These are phyloP conservation scores for Chrysoporthe deuterocubensis DNA, from an alignment of 2,329 filamentous ascomycete genomes.

Conservation along the genomic window DNA sequence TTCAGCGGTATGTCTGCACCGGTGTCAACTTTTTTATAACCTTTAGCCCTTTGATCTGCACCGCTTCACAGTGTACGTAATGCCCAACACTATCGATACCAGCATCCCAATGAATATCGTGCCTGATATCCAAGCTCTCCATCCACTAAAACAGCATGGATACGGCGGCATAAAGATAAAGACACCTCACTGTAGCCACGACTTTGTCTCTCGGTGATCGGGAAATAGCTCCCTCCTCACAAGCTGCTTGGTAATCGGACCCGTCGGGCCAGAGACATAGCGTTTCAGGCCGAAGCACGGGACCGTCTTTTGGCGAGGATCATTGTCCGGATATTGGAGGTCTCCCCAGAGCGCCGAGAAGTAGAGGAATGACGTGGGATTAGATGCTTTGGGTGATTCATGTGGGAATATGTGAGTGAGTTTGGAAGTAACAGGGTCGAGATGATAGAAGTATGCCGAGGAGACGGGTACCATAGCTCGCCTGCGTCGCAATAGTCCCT, in stretches of 20 bases:
- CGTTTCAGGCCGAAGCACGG: slow-evolving; percentile 40
- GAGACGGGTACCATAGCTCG: slow-evolving; percentile 39
- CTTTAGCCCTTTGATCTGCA: slow-evolving; percentile 28
- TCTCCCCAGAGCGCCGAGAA: slow-evolving; percentile 42
- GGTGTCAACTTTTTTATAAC: slow-evolving; percentile 15
- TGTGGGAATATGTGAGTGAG: slow-evolving; percentile 32
- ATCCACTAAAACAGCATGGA: slow-evolving; percentile 41
- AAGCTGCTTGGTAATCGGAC: slow-evolving; percentile 40
- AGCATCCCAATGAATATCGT: slow-evolving; percentile 28
- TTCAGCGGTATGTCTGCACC: slow-evolving; percentile 18
- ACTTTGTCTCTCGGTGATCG: slow-evolving; percentile 31
- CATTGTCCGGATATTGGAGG: slow-evolving; percentile 35
- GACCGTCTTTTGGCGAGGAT: slow-evolving; percentile 39
- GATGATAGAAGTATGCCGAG: slow-evolving; percentile 42
- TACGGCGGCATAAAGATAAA: slow-evolving; percentile 37
- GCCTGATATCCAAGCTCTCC: slow-evolving; percentile 38
- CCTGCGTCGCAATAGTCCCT: slow-evolving; percentile 42
- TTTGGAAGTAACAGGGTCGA: slow-evolving; percentile 34
- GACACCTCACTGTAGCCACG: slow-evolving; percentile 38
- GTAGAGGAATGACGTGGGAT: slow-evolving; percentile 42
- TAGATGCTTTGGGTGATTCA: slow-evolving; percentile 24
- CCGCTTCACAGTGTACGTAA: not conserved
- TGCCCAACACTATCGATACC: slow-evolving; percentile 16
- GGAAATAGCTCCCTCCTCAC: slow-evolving; percentile 39
- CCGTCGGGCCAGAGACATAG: slow-evolving; percentile 39